Evolutionary conservation across 192 early-diverging fungal genomes (phyloP), one percentile per base, ranked within the genome.

Genomic region (Coemansia guatemalensis): DNA sequence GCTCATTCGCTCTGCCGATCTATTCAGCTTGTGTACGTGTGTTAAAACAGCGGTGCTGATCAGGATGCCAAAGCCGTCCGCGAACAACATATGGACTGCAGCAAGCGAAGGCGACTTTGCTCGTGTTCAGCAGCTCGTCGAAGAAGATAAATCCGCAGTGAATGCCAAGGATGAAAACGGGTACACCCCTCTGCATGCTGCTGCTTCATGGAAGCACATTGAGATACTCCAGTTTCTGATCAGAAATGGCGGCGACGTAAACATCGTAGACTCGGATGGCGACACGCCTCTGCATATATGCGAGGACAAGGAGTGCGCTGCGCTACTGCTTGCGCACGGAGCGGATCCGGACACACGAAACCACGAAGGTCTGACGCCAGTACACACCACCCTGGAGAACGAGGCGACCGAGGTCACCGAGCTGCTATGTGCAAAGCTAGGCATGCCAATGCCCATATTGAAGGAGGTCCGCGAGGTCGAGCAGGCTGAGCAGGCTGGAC

Each of bases 211-310:
- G 70, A 85, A 75, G 50, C 89, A 89, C 62, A 47, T 77, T 8
- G 81, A 87, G 8, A 61, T 93, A 20, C 69, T 93, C n/a, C 56
- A 84, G 50, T 89, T 88, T 41, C 69, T 95, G 25, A 64, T 93
- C 7, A 69, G 67, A 6, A 75, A 84, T 2, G 83, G 86, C 18
- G 89, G 84, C 52, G 69, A 93, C 51, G 78, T 90, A 27, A 88
- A 92, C 67, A 76, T 93, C 30, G 73, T 73, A 23, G 94, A 95
- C 68, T 54, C 74, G 18, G 94, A 95, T 22, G 87, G 89, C 41
- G 94, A 95, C 62, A 93, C 92, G 24, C 91, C 92, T 6, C 78
- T 95, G 39, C 91, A 88, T 63, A 83, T 88, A 12, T 85, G 82
- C 53, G 92, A 92, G 58, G 86, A 88, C 48, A 79, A 83, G 12